These are phyloP conservation scores for Fusarium drepaniforme DNA, from an alignment of 2,329 filamentous ascomycete species.

Conservation along the genomic window DNA sequence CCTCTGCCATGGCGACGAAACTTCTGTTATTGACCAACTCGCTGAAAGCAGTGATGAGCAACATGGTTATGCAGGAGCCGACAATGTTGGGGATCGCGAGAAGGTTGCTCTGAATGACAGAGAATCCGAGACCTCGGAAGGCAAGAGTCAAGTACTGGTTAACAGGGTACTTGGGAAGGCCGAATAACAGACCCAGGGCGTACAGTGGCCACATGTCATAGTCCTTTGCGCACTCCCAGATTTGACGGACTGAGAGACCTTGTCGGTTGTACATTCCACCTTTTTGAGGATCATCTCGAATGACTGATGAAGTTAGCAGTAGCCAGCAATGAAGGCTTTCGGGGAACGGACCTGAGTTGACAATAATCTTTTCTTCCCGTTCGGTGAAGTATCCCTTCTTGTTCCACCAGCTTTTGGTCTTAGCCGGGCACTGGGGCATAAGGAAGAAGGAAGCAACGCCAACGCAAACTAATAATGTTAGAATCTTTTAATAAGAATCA, in stretches of 20 bases:
- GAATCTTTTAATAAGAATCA: conserved; percentile 29
- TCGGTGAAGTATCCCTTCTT: conserved; percentile 72
- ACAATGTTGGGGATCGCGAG: conserved; percentile 63
- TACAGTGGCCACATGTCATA: conserved; percentile 68
- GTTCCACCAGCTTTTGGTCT: conserved; percentile 70
- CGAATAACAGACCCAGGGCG: conserved; percentile 59
- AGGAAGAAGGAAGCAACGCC: conserved; percentile 66
- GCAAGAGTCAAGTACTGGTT: conserved; percentile 64
- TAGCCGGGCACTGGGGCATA: conserved; percentile 71
- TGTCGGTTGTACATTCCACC: conserved; percentile 68
- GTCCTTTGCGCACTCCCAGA: conserved; percentile 62
- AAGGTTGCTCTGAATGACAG: conserved; percentile 65
- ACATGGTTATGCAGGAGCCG: conserved; percentile 61
- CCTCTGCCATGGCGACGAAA: conserved; percentile 60
- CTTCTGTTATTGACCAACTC: conserved; percentile 63
- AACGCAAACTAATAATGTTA: conserved; percentile 59
- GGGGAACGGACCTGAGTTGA: conserved; percentile 59
- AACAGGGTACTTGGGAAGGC: conserved; percentile 61
- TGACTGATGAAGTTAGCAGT: conserved; percentile 37
- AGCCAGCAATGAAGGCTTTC: neutral
- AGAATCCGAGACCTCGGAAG: conserved; percentile 62
- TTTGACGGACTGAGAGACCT: conserved; percentile 56
- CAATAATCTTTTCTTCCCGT: conserved; percentile 74
- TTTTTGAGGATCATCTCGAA: conserved; percentile 68
- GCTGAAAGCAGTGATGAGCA: conserved; percentile 53